Conservation (phyloP, 1,284 basidiomycete genomes). For the Ganoderma lingzhi region DNA sequence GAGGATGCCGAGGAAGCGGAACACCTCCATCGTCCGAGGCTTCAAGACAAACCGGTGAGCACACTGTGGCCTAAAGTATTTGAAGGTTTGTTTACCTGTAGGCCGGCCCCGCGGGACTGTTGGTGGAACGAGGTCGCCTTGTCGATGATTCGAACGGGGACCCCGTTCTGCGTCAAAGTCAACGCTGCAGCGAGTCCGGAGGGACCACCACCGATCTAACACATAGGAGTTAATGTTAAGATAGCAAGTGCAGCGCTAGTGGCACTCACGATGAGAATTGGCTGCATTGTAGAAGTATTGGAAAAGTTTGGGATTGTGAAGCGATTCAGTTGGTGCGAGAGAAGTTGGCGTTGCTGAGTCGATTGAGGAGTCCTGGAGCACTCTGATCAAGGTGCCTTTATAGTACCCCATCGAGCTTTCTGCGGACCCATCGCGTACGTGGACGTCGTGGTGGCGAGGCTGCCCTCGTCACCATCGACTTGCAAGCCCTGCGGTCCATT, state of each 20-base stretch:
- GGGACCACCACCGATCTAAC: constrained; percentile 40
- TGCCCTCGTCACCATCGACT: background rate
- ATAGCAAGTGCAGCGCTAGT: background rate
- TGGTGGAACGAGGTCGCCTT: constrained; percentile 36
- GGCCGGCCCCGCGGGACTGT: constrained; percentile 40
- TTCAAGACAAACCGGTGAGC: constrained; percentile 3
- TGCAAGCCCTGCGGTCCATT: background rate
- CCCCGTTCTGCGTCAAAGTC: constrained; percentile 34
- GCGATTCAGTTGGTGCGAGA: background rate
- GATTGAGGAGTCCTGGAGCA: background rate
- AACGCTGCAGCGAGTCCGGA: constrained; percentile 38
- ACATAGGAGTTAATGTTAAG: background rate
- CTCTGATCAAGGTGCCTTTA: background rate
- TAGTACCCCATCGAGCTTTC: background rate
- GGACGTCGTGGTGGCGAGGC: background rate
- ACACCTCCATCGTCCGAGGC: constrained; percentile 36
- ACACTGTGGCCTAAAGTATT: no score
- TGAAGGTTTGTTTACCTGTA: constrained; percentile 35
- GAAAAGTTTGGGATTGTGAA: background rate
- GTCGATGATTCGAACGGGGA: constrained; percentile 48
- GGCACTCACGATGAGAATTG: background rate
- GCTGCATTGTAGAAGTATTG: background rate
- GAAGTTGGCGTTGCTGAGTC: background rate
- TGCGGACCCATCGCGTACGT: background rate
- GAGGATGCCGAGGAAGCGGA: constrained; percentile 33